Conservation (phyloP, 2,329 filamentous ascomycete species). For the Rhynchosporium graminicola region DNA sequence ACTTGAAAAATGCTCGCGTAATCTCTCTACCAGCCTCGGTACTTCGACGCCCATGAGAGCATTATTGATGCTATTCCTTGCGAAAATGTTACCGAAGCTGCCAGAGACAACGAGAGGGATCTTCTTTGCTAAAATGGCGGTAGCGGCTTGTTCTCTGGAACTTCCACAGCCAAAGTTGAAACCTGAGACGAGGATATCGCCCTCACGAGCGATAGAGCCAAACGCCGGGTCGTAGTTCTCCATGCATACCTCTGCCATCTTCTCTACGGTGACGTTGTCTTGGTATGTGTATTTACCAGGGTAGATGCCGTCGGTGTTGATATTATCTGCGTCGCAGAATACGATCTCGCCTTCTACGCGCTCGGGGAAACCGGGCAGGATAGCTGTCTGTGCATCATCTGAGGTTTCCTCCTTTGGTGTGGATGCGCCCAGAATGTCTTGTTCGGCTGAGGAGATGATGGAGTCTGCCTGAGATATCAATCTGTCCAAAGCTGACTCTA, state of each 20-base stretch:
- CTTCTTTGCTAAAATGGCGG: conserved; percentile 77
- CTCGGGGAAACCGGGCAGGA: conserved; percentile 85
- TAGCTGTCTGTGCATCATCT: conserved; percentile 57
- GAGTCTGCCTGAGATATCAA: conserved; percentile 67
- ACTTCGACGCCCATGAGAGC: conserved; percentile 73
- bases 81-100: conserved; percentile 84
- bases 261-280: conserved; percentile 72
- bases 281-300: conserved; percentile 92
- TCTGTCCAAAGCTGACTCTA: conserved; percentile 71
- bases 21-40: conserved; percentile 63
- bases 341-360: conserved; percentile 83
- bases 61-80: conserved; percentile 77
- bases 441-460: conserved; percentile 42
- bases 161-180: conserved; percentile 88
- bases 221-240: conserved; percentile 86
- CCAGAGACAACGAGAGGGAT: conserved; percentile 80
- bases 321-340: conserved; percentile 82
- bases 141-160: conserved; percentile 84
- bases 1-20: conserved; percentile 59
- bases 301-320: conserved; percentile 93
- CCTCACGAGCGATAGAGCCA: conserved; percentile 58
- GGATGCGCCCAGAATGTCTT: conserved; percentile 36
- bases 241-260: conserved; percentile 92
- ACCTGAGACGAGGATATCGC: conserved; percentile 81
- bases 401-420: conserved; percentile 29